Conservation (phyloP, 202 grass and related monocot species). For the Schoenoplectus triqueter region DNA sequence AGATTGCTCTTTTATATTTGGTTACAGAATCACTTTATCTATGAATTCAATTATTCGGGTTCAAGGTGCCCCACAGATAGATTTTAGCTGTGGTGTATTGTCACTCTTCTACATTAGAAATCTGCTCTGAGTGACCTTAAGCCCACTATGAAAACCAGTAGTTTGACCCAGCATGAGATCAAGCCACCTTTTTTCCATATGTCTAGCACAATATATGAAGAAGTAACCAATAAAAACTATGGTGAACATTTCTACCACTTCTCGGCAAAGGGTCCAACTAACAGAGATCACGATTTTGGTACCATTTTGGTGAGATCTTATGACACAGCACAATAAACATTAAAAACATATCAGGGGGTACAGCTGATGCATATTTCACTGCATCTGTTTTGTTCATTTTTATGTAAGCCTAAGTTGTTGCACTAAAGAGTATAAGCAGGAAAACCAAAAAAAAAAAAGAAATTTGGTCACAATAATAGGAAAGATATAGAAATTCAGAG, state of each 20-base stretch:
- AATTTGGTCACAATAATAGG: not conserved
- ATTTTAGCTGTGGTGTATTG: not conserved
- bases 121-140: not conserved
- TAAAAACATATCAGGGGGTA: not conserved
- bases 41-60: not conserved
- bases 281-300: not conserved
- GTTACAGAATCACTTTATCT: not conserved
- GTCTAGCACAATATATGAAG: not conserved
- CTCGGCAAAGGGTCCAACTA: not conserved
- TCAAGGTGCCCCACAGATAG: not conserved
- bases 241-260: not conserved
- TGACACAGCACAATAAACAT: not conserved
- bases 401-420: not conserved
- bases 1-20: not conserved
- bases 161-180: not conserved
- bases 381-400: not conserved
- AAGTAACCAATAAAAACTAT: constrained; percentile 1
- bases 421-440: not conserved
- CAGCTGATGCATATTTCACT: not conserved
- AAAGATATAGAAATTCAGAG: not conserved
- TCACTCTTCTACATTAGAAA: not conserved
- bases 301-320: not conserved
- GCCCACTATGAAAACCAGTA: not conserved
- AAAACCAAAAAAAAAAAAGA: constrained; percentile 7
- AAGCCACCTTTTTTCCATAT: not conserved